Percentiles rank a stretch among this genome's conserved stretches.
These are phyloP conservation scores for Pleurotus pulmonarius DNA, from an alignment of 768 basidiomycete species.

Conservation along the genomic window DNA sequence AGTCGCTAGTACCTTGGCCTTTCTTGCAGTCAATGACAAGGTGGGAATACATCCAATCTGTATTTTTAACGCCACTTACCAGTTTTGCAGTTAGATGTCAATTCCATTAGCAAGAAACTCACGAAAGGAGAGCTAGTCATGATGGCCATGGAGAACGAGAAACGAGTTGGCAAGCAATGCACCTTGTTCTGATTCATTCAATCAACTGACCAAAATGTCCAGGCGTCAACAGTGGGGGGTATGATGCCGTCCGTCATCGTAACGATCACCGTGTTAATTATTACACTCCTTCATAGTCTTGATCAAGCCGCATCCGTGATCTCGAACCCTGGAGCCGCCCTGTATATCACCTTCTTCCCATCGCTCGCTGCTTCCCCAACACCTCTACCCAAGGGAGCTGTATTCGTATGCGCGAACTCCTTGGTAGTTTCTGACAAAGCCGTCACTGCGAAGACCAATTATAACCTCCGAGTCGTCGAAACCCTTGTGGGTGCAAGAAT, in stretches of 20 bases:
- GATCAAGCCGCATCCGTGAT: conserved; percentile 91
- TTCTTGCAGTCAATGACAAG: conserved; percentile 75
- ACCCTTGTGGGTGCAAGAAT: conserved; percentile 77
- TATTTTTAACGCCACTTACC: not conserved
- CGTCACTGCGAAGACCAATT: conserved; percentile 67
- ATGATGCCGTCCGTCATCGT: conserved; percentile 15
- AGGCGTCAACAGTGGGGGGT: conserved; percentile 81
- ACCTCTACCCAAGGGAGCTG: conserved; percentile 50
- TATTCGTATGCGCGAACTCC: conserved; percentile 81
- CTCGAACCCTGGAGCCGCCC: conserved; percentile 61
- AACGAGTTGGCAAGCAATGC: conserved; percentile 55
- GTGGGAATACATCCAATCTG: conserved; percentile 18
- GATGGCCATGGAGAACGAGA: conserved; percentile 83
- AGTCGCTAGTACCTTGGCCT: conserved; percentile 79
- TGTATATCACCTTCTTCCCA: conserved; percentile 83
- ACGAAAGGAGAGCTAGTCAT: conserved; percentile 72
- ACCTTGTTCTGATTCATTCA: conserved; percentile 2
- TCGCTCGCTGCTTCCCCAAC: conserved; percentile 62
- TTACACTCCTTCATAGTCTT: conserved; percentile 48
- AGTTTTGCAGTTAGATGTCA: conserved; percentile 14
- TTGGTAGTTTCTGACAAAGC: conserved; percentile 81
- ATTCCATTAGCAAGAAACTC: conserved; percentile 19
- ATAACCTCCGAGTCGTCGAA: conserved; percentile 93
- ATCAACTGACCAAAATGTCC: not conserved
- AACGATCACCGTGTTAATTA: conserved; percentile 2